Evolutionary conservation across 2,329 filamentous ascomycete species (phyloP), one percentile per base, ranked within the genome.

Genomic region (Fusarium nelsonii): DNA sequence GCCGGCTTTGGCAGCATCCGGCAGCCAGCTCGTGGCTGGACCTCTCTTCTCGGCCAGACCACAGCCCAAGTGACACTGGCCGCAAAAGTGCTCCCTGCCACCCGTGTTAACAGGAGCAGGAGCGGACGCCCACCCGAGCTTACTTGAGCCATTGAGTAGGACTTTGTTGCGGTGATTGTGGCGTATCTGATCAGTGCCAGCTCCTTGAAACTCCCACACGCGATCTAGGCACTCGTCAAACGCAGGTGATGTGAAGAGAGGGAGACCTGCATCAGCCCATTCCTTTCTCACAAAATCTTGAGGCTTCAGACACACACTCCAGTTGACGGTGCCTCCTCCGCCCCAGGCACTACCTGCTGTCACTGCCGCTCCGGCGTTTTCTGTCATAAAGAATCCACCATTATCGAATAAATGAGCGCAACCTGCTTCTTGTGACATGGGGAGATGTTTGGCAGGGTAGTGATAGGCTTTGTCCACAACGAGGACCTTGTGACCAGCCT

Each of bases 241-340:
- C 20, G 90, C 89, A 0, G 84, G 78, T 0, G 90, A 90, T 0
- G 87, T 89, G 77, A 97, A 97, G 73, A 97, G 91, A 0, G 87
- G 84, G 26, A 97, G 81, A 0, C 90, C 89, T 16, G 81, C 74
- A 51, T 87, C 82, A 0, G 92, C 90, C 94, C 95, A 97, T 79
- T 97, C 93, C 70, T 88, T 83, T 5, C 94, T 88, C 2, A 97
- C 92, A 68, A 85, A 92, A 28, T 87, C 88, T 75, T 95, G 92
- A 0, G 92, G 91, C 71, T 85, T 83, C 52, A 90, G 80, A 51
- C 82, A 82, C 10, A 87, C 87, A 73, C 85, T 91, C 94, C 94
- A 97, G 79, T 97, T 97, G 72, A 97, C 80, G 0, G 92, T 93
- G 8, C 94, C 94, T 57, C 94, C 94, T 41, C 94, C 94, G 32